Evolutionary conservation across 176 grass and related monocot species (phyloP).

Genomic region (Typha latifolia): DNA sequence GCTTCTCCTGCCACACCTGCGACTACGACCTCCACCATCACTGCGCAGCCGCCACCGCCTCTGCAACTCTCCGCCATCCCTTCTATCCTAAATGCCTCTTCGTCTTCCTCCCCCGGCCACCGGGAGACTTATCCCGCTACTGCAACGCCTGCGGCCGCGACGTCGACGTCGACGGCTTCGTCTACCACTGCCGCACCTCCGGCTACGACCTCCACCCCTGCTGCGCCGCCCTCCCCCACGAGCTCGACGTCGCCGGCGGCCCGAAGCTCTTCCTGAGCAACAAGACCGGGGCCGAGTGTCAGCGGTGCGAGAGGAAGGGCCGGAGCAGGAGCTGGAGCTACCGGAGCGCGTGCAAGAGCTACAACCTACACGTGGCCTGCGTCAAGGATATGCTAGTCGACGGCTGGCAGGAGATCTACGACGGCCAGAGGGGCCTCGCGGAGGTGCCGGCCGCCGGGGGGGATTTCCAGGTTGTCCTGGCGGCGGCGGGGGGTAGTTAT

Average conservation of each 20-base stretch:
- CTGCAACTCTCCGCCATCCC: constrained; percentile 54
- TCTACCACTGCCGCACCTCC: constrained; percentile 73
- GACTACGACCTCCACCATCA: constrained; percentile 94
- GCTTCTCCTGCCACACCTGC: constrained; percentile 59
- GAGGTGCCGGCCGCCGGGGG: constrained; percentile 4
- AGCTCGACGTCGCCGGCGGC: constrained; percentile 39
- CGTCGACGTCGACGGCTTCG: constrained; percentile 53
- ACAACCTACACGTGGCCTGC: constrained; percentile 90
- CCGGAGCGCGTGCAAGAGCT: constrained; percentile 70
- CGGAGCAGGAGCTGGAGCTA: constrained; percentile 69
- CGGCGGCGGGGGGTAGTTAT: not conserved
- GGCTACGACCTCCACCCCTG: constrained; percentile 94
- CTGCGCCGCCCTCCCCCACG: constrained; percentile 72
- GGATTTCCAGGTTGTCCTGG: not conserved
- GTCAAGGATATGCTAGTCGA: constrained; percentile 83
- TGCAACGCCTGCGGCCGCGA: constrained; percentile 96
- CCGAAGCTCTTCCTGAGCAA: constrained; percentile 45
- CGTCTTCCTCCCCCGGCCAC: constrained; percentile 51
- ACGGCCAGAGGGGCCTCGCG: constrained; percentile 8
- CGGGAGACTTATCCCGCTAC: constrained; percentile 33
- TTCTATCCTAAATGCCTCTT: constrained; percentile 88
- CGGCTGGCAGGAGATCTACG: constrained; percentile 63
- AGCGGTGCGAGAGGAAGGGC: constrained; percentile 66
- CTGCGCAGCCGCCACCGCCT: constrained; percentile 40
- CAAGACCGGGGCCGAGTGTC: constrained; percentile 40